Evolutionary conservation across 2,329 filamentous ascomycete species (phyloP).

Genomic region (Colletotrichum theobromicola): DNA sequence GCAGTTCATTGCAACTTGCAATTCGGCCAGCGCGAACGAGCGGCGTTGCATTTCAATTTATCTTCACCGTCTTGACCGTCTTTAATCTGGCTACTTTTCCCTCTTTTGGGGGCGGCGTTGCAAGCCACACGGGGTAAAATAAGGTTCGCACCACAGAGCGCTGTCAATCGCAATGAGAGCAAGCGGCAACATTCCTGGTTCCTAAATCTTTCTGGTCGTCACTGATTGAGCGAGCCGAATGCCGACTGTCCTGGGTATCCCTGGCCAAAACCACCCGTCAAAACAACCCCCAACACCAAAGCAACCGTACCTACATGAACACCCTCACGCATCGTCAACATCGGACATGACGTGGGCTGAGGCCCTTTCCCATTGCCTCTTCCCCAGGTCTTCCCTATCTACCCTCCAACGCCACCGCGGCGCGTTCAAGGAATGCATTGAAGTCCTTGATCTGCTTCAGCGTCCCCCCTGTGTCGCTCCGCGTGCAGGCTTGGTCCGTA

Average conservation of each 20-base stretch:
- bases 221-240: conserved; percentile 8
- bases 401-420: conserved; percentile 59
- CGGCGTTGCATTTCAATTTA: neutral
- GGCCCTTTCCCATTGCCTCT: neutral
- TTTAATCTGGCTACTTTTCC: neutral
- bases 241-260: conserved; percentile 8
- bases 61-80: neutral
- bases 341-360: neutral
- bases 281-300: neutral
- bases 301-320: neutral
- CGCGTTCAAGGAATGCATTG: conserved; percentile 67
- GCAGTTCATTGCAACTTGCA: neutral
- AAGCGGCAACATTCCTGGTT: neutral
- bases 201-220: neutral
- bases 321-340: neutral
- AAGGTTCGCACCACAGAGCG: neutral
- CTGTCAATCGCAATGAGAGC: neutral
- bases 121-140: neutral
- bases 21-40: neutral
- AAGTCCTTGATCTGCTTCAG: conserved; percentile 65
- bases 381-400: neutral
- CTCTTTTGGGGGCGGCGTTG: neutral
- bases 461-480: conserved; percentile 54
- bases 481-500: conserved; percentile 56
- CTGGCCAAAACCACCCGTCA: conserved; percentile 1